phyloP scores from a whole-genome alignment of 768 basidiomycete species.

The Kwoniella sp. region DNA sequence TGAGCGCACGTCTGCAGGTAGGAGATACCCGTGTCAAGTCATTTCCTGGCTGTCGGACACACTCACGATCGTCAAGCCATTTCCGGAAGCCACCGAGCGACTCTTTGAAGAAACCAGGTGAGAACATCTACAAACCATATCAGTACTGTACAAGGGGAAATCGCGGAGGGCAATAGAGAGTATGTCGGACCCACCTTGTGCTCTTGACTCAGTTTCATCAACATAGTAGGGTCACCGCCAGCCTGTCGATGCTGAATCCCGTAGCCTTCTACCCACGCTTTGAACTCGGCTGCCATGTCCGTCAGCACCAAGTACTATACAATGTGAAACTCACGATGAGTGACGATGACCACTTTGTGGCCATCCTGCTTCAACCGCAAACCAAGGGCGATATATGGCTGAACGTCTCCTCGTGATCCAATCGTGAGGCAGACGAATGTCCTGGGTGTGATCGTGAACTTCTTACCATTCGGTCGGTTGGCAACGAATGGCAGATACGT shows the following conservation, averaged over 20 bases:
- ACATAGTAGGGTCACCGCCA: slow-evolving; percentile 69
- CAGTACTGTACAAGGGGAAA: slow-evolving; percentile 11
- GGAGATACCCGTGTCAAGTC: too few relatives aligned
- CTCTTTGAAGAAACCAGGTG: slow-evolving; percentile 71
- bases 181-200: slow-evolving; percentile 44
- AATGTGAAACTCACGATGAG: slow-evolving; percentile 57
- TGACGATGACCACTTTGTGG: slow-evolving; percentile 61
- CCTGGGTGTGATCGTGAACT: slow-evolving; percentile 52
- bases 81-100: slow-evolving; percentile 65
- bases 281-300: slow-evolving; percentile 58
- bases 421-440: slow-evolving; percentile 70
- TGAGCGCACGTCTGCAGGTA: too few relatives aligned
- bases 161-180: too few relatives aligned
- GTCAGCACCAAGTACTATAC: neutral
- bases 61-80: slow-evolving; percentile 69
- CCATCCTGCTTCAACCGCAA: slow-evolving; percentile 59
- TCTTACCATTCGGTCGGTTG: slow-evolving; percentile 28
- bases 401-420: slow-evolving; percentile 65
- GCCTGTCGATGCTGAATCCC: slow-evolving; percentile 66
- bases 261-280: slow-evolving; percentile 66
- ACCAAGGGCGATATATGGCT: slow-evolving; percentile 62
- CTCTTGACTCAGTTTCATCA: slow-evolving; percentile 68
- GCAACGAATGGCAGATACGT: slow-evolving; percentile 51
- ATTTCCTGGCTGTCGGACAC: neutral
- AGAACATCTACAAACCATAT: slow-evolving; percentile 64